Conservation (phyloP, 768 basidiomycete genomes). For the Lyophyllum decastes region DNA sequence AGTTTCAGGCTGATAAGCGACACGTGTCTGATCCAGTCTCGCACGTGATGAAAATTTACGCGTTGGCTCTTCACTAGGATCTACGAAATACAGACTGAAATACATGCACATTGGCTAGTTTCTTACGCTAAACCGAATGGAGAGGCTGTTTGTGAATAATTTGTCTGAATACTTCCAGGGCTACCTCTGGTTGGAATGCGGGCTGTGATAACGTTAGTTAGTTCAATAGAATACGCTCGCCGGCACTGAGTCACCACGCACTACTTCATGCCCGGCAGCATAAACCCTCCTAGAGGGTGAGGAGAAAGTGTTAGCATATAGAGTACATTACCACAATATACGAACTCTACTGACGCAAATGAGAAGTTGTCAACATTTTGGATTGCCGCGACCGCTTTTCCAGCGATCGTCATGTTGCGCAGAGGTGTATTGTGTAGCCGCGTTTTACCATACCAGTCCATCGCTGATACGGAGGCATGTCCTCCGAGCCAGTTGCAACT, state of each 20-base stretch:
- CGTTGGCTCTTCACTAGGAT: not conserved
- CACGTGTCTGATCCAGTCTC: not conserved
- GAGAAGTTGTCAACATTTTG: slow-evolving; percentile 68
- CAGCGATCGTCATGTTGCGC: slow-evolving; percentile 59
- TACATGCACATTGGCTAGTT: not conserved
- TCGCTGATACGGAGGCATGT: slow-evolving; percentile 41
- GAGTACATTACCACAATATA: not conserved
- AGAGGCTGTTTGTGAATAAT: slow-evolving; percentile 50
- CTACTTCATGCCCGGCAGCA: slow-evolving; percentile 63
- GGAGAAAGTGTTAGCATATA: not conserved
- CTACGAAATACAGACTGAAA: not conserved
- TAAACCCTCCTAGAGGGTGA: slow-evolving; percentile 49
- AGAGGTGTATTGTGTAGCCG: slow-evolving; percentile 37
- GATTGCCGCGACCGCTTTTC: slow-evolving; percentile 53
- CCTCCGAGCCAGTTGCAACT: slow-evolving; percentile 53
- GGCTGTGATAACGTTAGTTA: slow-evolving; percentile 36
- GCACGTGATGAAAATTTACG: not conserved
- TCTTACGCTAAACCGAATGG: slow-evolving; percentile 43
- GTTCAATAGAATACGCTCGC: not conserved
- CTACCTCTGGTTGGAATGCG: slow-evolving; percentile 60
- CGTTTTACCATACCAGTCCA: slow-evolving; percentile 48
- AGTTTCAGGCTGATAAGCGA: not conserved
- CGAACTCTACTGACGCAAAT: slow-evolving; percentile 53
- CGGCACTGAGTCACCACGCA: slow-evolving; percentile 32
- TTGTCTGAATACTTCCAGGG: slow-evolving; percentile 61